phyloP scores from a whole-genome alignment of 2,329 filamentous ascomycete species.

The Colletotrichum musae region DNA sequence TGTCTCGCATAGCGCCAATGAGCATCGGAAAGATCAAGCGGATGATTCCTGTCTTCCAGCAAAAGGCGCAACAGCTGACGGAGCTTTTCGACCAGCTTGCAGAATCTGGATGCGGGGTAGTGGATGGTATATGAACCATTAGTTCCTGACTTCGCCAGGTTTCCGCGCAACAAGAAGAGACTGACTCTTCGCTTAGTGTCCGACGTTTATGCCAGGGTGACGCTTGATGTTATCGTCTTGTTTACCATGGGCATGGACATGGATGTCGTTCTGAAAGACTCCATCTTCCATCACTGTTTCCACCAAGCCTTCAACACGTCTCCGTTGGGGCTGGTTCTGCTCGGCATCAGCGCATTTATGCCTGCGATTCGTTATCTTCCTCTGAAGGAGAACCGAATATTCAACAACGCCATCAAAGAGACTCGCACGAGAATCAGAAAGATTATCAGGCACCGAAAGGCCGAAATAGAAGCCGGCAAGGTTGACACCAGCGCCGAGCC shows the following conservation, averaged over 20 bases:
- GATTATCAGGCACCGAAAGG: conserved; percentile 43
- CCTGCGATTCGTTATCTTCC: conserved; percentile 54
- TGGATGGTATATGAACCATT: not conserved
- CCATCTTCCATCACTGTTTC: conserved; percentile 48
- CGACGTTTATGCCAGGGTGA: conserved; percentile 49
- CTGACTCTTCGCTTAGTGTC: conserved; percentile 6
- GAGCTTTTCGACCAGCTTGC: not conserved
- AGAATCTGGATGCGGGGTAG: not conserved
- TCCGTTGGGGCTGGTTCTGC: conserved; percentile 43
- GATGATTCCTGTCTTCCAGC: not conserved
- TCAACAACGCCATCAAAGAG: conserved; percentile 49
- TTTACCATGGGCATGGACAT: conserved; percentile 53
- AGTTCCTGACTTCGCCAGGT: not conserved
- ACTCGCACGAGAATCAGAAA: conserved; percentile 49
- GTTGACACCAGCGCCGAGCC: conserved; percentile 41
- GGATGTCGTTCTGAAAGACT: conserved; percentile 45
- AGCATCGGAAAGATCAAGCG: not conserved
- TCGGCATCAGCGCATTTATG: conserved; percentile 50
- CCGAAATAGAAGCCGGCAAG: conserved; percentile 44
- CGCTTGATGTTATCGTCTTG: conserved; percentile 54
- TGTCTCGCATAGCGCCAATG: not conserved
- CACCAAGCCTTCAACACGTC: conserved; percentile 46
- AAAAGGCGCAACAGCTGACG: not conserved
- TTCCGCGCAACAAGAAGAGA: not conserved
- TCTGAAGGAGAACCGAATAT: conserved; percentile 53